phyloP scores from a whole-genome alignment of 108 stramenopile genomes.

The Craspedostauros australis region DNA sequence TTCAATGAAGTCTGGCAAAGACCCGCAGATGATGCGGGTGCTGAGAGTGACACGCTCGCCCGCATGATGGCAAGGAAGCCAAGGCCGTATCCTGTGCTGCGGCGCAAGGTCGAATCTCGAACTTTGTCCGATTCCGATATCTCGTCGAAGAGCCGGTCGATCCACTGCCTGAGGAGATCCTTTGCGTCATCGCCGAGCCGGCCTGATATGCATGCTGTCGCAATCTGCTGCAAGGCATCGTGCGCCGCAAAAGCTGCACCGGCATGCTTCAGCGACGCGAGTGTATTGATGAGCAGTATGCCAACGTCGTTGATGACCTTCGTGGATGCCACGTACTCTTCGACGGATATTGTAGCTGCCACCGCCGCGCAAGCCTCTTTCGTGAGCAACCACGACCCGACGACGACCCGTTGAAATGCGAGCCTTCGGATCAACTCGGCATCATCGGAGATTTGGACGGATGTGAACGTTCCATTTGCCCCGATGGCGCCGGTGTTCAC shows the following conservation, averaged over 20 bases:
- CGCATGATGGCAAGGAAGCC: slow-evolving; percentile 60
- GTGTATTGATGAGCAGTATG: slow-evolving; percentile 38
- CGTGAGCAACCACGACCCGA: slow-evolving; percentile 63
- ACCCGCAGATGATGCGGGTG: too few relatives aligned
- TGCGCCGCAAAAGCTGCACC: slow-evolving; percentile 64
- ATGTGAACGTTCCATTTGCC: slow-evolving; percentile 55
- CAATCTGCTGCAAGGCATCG: slow-evolving; percentile 47
- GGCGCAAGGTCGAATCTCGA: slow-evolving; percentile 53
- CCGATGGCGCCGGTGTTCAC: slow-evolving; percentile 70
- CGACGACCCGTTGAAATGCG: slow-evolving; percentile 49
- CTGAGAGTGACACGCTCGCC: slow-evolving; percentile 42
- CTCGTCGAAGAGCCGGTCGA: slow-evolving; percentile 31
- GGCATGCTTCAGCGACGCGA: slow-evolving; percentile 57
- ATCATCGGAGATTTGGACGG: slow-evolving; percentile 17
- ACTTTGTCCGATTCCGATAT: slow-evolving; percentile 40
- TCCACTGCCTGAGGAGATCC: slow-evolving; percentile 28
- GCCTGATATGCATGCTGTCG: slow-evolving; percentile 11
- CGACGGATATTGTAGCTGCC: slow-evolving; percentile 7
- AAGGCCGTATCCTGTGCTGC: slow-evolving; percentile 61
- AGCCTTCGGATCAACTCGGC: slow-evolving; percentile 19
- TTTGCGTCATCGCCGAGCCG: slow-evolving; percentile 2
- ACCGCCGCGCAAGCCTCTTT: slow-evolving; percentile 51
- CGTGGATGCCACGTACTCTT: slow-evolving; percentile 1
- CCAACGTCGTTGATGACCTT: slow-evolving; percentile 23
- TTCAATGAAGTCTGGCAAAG: slow-evolving; percentile 8